Evolutionary conservation across 768 basidiomycete species (phyloP), one percentile per base, ranked within the genome.

Genomic region (Tremella yokohamensis): DNA sequence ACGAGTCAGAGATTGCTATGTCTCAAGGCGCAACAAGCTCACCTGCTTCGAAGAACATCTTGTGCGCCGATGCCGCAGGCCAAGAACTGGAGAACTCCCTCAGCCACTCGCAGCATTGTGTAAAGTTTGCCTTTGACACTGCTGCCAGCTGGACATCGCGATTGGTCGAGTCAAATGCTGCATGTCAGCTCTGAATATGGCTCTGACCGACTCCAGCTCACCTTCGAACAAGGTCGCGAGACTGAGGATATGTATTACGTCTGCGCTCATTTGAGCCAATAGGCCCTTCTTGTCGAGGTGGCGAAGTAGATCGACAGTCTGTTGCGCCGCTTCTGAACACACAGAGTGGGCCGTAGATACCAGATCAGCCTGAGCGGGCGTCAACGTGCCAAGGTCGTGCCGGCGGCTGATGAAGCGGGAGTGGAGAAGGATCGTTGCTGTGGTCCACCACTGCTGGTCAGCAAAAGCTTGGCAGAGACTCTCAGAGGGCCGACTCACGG

Each of bases 21-120:
- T 39, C 40, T 4, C 4, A 8, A 29, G 8, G 13, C 22, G 19
- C 38, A 26, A 16, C 45, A 13, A 13, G 63, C 70, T 65, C 56
- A 69, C 70, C 48, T 4, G 65, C 70, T 25, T 72, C 70, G 26
- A 72, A 72, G 59, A 72, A 72, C 24, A 66, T 44, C 48, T 62
- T 57, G 40, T 69, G 68, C 1, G 65, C 59, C 0, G 64, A 66
- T 6, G 70, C 70, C 2, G 68, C 58, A 8, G 70, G 61, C 70
- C 70, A 72, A 1, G 66, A 72, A 15, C 52, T 49, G 1, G 62
- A 61, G 26, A 72, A 61, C 9, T 63, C 62, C 26, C 64, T 51
- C 19, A 72, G 26, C 70, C 70, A 72, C 9, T 58, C 52, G 50
- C 70, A 72, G 56, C 70, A 72, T 56, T 67, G 67, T 1, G 57